Percentiles rank a stretch among this genome's conserved stretches.
These are phyloP conservation scores for Ogataea zsoltii DNA, from an alignment of 805 yeast species.

Conservation along the genomic window DNA sequence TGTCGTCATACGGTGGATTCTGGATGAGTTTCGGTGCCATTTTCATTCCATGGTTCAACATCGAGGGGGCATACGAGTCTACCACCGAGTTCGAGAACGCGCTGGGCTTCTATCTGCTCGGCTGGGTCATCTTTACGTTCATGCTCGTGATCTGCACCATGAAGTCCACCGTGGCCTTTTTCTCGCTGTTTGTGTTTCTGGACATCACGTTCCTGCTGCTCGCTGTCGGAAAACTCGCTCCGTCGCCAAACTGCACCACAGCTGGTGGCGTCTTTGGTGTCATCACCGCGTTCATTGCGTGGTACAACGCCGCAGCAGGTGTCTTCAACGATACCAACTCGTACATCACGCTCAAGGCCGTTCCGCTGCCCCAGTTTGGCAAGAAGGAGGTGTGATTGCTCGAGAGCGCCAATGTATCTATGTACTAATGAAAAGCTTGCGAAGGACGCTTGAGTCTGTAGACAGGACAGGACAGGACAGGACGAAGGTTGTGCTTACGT, in stretches of 20 bases:
- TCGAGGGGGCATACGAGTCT: conserved; percentile 49
- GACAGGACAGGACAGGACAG: too few relatives aligned
- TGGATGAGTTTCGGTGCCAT: conserved; percentile 78
- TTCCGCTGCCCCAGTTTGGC: conserved; percentile 33
- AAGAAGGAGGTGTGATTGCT: conserved; percentile 11
- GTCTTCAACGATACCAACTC: conserved; percentile 64
- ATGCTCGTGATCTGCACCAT: conserved; percentile 57
- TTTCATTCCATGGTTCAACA: conserved; percentile 56
- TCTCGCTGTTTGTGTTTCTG: conserved; percentile 52
- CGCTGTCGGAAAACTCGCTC: conserved; percentile 53
- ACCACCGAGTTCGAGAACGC: conserved; percentile 49
- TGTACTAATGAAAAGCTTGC: too few relatives aligned
- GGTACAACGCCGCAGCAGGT: conserved; percentile 76
- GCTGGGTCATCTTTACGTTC: conserved; percentile 67
- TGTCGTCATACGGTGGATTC: conserved; percentile 66
- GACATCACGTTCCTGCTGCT: conserved; percentile 55
- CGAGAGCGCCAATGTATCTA: too few relatives aligned
- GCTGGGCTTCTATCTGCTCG: conserved; percentile 57
- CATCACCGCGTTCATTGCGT: conserved; percentile 59
- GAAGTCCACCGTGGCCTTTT: conserved; percentile 55
- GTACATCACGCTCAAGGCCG: conserved; percentile 44
- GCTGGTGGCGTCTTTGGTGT: conserved; percentile 72
- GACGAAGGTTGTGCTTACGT: too few relatives aligned
- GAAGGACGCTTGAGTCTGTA: too few relatives aligned
- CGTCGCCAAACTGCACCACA: conserved; percentile 36